phyloP scores from a whole-genome alignment of 192 early-diverging fungal genomes.

The Allomyces macrogynus region DNA sequence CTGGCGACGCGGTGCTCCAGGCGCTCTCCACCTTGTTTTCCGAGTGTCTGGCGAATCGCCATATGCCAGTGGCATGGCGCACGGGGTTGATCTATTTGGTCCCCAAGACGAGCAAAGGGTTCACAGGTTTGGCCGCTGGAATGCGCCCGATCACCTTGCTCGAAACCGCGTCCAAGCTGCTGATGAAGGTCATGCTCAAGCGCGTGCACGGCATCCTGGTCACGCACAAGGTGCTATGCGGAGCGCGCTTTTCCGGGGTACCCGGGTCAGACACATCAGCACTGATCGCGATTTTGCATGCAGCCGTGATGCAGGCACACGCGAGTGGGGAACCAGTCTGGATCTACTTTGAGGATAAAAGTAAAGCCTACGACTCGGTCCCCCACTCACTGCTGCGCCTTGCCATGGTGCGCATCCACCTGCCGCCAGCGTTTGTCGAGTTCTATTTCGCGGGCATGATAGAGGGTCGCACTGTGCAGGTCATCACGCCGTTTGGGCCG shows the following conservation, averaged over 20 bases:
- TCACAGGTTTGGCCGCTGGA: not conserved
- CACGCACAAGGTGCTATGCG: not conserved
- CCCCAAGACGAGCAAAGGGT: not conserved
- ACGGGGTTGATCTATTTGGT: not conserved
- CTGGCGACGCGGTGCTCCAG: not conserved
- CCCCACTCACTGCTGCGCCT: not conserved
- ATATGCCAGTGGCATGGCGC: not conserved
- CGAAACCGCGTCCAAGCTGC: not conserved
- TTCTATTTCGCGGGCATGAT: not conserved
- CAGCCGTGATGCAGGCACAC: not conserved
- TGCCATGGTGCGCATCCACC: not conserved
- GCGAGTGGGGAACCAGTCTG: not conserved
- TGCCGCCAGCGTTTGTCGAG: not conserved
- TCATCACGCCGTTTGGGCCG: not conserved
- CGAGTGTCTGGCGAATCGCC: not conserved
- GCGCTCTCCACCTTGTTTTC: not conserved
- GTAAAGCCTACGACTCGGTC: not conserved
- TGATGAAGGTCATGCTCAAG: not conserved
- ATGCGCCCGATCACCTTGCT: not conserved
- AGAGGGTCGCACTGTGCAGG: not conserved
- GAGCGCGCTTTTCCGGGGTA: not conserved
- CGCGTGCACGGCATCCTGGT: not conserved
- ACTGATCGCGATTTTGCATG: not conserved
- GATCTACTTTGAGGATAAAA: not conserved
- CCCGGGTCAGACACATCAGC: not conserved